Conservation (phyloP, 2,329 filamentous ascomycete species). For the Aspergillus chevalieri region DNA sequence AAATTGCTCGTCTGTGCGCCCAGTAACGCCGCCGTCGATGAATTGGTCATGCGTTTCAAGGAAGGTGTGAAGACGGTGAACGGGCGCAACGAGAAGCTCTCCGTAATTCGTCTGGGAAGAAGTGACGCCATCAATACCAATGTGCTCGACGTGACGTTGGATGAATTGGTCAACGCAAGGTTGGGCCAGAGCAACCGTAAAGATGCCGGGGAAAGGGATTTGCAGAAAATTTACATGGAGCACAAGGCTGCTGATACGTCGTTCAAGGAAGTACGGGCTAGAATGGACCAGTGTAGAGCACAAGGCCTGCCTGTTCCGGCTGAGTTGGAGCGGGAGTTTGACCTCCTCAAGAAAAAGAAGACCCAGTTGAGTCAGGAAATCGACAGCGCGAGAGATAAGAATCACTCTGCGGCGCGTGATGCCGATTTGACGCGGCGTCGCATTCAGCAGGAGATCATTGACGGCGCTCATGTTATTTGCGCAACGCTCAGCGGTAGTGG, state of each 20-base stretch:
- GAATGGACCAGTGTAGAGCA: conserved; percentile 61
- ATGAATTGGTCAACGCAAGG: conserved; percentile 76
- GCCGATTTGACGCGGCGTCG: conserved; percentile 77
- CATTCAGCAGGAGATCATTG: conserved; percentile 84
- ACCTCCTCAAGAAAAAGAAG: conserved; percentile 70
- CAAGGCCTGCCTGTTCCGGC: conserved; percentile 39
- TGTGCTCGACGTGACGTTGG: conserved; percentile 86
- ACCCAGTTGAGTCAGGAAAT: conserved; percentile 72
- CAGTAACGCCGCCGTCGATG: conserved; percentile 95
- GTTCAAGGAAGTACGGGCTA: conserved; percentile 63
- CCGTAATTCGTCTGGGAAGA: conserved; percentile 81
- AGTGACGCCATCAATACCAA: conserved; percentile 86
- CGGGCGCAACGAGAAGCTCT: conserved; percentile 68
- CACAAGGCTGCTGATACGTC: conserved; percentile 58
- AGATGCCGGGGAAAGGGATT: conserved; percentile 44
- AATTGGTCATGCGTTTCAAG: conserved; percentile 88
- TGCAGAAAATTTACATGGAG: conserved; percentile 63
- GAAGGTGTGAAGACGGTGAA: conserved; percentile 71
- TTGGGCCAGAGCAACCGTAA: conserved; percentile 48
- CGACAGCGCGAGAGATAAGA: conserved; percentile 78
- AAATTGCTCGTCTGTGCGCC: conserved; percentile 96
- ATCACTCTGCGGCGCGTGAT: conserved; percentile 73
- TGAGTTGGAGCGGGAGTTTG: conserved; percentile 67
- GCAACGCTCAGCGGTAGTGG: conserved; percentile 92
- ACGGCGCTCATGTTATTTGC: conserved; percentile 86